Conservation (phyloP, 148 eudicot genomes). For the Rhododendron molle region DNA sequence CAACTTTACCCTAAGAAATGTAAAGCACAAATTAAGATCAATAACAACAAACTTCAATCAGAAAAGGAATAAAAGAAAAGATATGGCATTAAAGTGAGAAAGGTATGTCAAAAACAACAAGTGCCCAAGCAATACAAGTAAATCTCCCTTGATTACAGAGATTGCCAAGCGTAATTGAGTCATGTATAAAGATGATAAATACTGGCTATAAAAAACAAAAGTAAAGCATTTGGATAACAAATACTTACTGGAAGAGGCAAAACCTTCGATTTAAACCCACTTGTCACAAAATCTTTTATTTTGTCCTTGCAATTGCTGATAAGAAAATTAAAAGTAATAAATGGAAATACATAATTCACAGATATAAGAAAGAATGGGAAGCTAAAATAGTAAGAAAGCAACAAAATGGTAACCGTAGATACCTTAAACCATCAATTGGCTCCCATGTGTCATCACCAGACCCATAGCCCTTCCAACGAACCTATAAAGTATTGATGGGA, state of each 20-base stretch:
- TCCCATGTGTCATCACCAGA: constrained; percentile 35
- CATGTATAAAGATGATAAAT: neutral
- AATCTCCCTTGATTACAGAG: neutral
- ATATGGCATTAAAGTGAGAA: no score
- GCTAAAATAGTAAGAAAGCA: neutral
- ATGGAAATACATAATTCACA: neutral
- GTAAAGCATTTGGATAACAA: neutral
- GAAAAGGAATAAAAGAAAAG: neutral
- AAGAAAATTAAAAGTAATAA: neutral
- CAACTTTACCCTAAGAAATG: constrained; percentile 21
- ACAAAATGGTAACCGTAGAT: neutral
- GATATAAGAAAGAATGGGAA: neutral
- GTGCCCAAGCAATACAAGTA: neutral
- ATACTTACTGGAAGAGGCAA: constrained; percentile 35
- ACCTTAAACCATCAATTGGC: constrained; percentile 32
- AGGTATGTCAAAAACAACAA: neutral
- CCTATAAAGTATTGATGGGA: constrained; percentile 7
- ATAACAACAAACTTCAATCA: neutral
- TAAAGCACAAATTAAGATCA: neutral
- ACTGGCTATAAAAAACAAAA: neutral
- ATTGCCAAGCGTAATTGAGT: neutral
- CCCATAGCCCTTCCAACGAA: constrained; percentile 42
- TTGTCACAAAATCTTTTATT: constrained; percentile 23
- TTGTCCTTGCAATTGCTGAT: constrained; percentile 21
- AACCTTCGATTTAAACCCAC: constrained; percentile 18